Conservation (phyloP, 1,284 basidiomycete genomes). For the Sanghuangporus sanghuang region DNA sequence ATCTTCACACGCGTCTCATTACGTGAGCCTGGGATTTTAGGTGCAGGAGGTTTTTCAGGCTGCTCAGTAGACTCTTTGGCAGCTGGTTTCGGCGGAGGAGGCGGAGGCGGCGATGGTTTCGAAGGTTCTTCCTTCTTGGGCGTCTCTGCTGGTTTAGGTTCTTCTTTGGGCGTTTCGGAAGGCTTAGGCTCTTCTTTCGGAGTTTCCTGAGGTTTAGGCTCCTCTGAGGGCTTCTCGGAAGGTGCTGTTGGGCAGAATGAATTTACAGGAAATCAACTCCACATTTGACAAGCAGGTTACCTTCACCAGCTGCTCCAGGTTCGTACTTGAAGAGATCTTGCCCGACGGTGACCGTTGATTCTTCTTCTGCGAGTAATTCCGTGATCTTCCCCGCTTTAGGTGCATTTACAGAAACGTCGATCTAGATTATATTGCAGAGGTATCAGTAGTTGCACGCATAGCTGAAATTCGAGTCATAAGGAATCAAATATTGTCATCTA, state of each 20-base stretch:
- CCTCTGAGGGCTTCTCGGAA: slow-evolving; percentile 29
- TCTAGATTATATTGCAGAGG: slow-evolving; percentile 44
- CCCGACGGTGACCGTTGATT: slow-evolving; percentile 92
- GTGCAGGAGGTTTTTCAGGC: slow-evolving; percentile 28
- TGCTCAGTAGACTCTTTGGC: slow-evolving; percentile 25
- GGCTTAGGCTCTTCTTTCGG: slow-evolving; percentile 31
- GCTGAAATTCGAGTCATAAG: background rate
- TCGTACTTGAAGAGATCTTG: slow-evolving; percentile 94
- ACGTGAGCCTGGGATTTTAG: slow-evolving; percentile 51
- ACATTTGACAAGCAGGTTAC: slow-evolving; percentile 26
- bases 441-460: background rate
- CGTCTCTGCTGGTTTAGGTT: slow-evolving; percentile 33
- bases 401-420: slow-evolving; percentile 96
- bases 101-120: slow-evolving; percentile 32
- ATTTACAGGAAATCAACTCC: too few relatives aligned
- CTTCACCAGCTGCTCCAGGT: slow-evolving; percentile 65
- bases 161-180: slow-evolving; percentile 28
- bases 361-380: slow-evolving; percentile 85
- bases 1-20: slow-evolving; percentile 94
- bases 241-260: slow-evolving; percentile 15
- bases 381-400: slow-evolving; percentile 86
- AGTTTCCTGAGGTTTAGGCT: slow-evolving; percentile 32
- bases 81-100: slow-evolving; percentile 25
- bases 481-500: background rate
- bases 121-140: slow-evolving; percentile 37